Base-by-base conservation (phyloP, 1,139 yeast genomes). In the Kurtzmaniella quercitrusa region DNA sequence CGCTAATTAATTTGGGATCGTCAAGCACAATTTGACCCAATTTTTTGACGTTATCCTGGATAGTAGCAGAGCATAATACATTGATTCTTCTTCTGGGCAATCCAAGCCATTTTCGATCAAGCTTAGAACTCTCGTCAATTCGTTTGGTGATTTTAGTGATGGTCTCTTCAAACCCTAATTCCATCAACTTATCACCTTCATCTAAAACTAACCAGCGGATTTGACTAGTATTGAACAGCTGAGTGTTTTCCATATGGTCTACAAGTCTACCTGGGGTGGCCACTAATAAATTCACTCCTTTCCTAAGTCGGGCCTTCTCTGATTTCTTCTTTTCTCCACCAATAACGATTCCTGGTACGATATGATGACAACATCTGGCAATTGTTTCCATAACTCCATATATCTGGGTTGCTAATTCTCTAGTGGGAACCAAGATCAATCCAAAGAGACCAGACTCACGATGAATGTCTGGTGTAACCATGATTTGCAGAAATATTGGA, bases 171-270 rank as follows among this genome's bases (percentile, higher is more conserved):
- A 93, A 93, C 1, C 98, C 98, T 47, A 93, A 73, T 56, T 93
- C 98, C 77, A 93, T 88, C 55, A 93, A 74, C 53, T 91, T 79
- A 65, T 93, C 98, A 60, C 98, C 98, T 72, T 93, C 98, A 66
- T 93, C 98, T 50, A 93, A 65, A 15, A 93, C 82, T 25, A 91
- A 76, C 78, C 90, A 93, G 55, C 96, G 72, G 40, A 91, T 73
- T 46, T 87, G 81, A 7, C 86, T 72, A 25, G 87, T 65, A 51
- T 89, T 83, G 48, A 90, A 75, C 18, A 84, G 79, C 21, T 59
- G 50, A 0, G 98, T 93, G 60, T 90, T 87, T 50, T 89, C 95
- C 53, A 93, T 80, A 68, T 93, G 98, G 62, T 93, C 98, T 3
- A 88, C 85, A 43, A 90, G 70, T 52, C 97, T 75, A 42, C 97